Evolutionary conservation across 139 green algal genomes (phyloP), one percentile per base, ranked within the genome.

Genomic region (Chlamydomonas incerta): DNA sequence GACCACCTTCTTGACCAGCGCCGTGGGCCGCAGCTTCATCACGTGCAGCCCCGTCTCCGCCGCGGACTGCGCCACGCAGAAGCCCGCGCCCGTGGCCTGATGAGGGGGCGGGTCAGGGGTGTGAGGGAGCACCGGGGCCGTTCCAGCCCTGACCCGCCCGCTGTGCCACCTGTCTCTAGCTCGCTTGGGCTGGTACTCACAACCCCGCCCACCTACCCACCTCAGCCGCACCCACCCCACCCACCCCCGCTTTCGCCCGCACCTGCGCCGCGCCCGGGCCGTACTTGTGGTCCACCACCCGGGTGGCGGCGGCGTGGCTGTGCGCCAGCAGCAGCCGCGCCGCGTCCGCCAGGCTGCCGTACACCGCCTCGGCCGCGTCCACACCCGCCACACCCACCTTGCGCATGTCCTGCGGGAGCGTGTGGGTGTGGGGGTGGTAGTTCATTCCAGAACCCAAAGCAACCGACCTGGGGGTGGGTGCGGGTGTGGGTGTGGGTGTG

Each of bases 291-390:
- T 29, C 34, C 37, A 68, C 76, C 62, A 83, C 62, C 35, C 24
- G 76, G 15, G 76, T 83, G 33, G 76, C 55, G 26, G 76, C 76
- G 17, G 37, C 29, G 62, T 41, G 60, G 2, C 37, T 65, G 34
- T 83, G 79, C 79, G 79, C 65, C 65, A 85, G 66, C 21, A 85
- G 65, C 29, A 85, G 28, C 26, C 79, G 79, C 11, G 79, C 79
- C n/a, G 79, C 79, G 47, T 85, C 79, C 2, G 65, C 79, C 65
- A 85, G 65, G 47, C 65, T 68, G 66, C 76, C 66, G 65, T 66
- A 74, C 65, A 85, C 31, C n/a, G 65, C 79, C 79, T 85, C 79
- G 0, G 35, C 13, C 4, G 79, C 79, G 20, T 85, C 65, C 2
- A 85, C n/a, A 11, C 79, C 79, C 9, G 79, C 79, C 15, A 55